Evolutionary conservation across 768 basidiomycete genomes (phyloP), one percentile per base, ranked within the genome.

Genomic region (Tulasnella sp.): DNA sequence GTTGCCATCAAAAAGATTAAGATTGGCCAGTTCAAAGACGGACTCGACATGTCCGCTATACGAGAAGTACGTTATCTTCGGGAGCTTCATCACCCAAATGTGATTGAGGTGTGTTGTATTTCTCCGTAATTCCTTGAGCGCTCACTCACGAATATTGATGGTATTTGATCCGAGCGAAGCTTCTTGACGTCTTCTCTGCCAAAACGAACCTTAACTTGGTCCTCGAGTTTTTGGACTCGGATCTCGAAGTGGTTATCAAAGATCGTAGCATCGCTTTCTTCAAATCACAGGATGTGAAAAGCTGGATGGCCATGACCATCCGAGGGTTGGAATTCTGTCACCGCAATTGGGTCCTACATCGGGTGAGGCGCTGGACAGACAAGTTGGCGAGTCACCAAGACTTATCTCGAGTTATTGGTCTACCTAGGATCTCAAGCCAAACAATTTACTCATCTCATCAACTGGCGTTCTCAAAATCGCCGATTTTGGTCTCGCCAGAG

Each of bases 1-100:
- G 84, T 97, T 0, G 96, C 96, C 59, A 94, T 99, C 65, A 99
- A 99, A 75, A 98, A 98, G 73, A 94, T 96, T 65, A 94, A 94
- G 67, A 85, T 93, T 12, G 92, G 92, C 3, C 87, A 88, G 65
- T 92, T 94, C 76, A 94, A 93, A 70, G 96, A 98, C 72, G 96
- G 96, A 11, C 78, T 99, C 31, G 94, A 98, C 72, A 97, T 99
- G 92, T 94, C 92, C 62, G 96, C 96, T 59, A 84, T 99, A 59
- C 85, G 96, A 12, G 96, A 99, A 73, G 93, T 99, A 67, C 97
- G 96, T 71, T 97, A 92, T 69, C 75, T 99, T 59, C 83, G 92
- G 38, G 96, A 99, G 70, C 72, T 99, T 43, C 83, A 82, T 60
- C 96, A 99, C 73, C 86, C 86, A 59, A 97, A 98, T 67, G 80